phyloP scores from a whole-genome alignment of 768 basidiomycete species.

The Pisolithus marmoratus region DNA sequence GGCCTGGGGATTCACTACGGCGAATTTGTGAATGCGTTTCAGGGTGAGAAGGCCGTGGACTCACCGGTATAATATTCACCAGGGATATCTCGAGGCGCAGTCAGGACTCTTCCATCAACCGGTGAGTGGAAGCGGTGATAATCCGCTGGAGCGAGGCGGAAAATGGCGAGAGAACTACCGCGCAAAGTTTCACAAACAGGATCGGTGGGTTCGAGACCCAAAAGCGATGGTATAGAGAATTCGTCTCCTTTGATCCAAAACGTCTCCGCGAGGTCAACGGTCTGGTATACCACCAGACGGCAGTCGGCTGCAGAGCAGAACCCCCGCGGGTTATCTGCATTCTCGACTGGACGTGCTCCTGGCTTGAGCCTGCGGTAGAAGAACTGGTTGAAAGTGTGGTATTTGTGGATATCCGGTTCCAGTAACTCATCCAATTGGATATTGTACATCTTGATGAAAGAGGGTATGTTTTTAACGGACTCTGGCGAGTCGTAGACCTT shows the following conservation, averaged over 20 bases:
- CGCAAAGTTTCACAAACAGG: slow-evolving; percentile 37
- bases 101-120: slow-evolving; percentile 45
- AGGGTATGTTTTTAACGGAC: slow-evolving; percentile 46
- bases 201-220: slow-evolving; percentile 41
- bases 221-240: slow-evolving; percentile 60
- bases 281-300: slow-evolving; percentile 63
- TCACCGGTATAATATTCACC: slow-evolving; percentile 60
- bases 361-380: slow-evolving; percentile 58
- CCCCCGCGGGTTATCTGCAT: slow-evolving; percentile 42
- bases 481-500: slow-evolving; percentile 48
- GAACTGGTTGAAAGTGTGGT: slow-evolving; percentile 74
- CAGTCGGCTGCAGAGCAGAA: slow-evolving; percentile 70
- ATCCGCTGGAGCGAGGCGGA: slow-evolving; percentile 74
- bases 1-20: slow-evolving; percentile 69
- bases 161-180: slow-evolving; percentile 53
- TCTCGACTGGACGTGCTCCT: slow-evolving; percentile 55
- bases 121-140: slow-evolving; percentile 80
- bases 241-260: slow-evolving; percentile 76
- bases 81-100: slow-evolving; percentile 39
- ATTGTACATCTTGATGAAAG: slow-evolving; percentile 50
- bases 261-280: slow-evolving; percentile 50
- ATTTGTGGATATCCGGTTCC: slow-evolving; percentile 53
- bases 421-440: slow-evolving; percentile 57
- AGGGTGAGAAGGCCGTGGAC: not conserved
- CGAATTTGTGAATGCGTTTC: not conserved